A percentile compares a stretch with the other conserved stretches of the same genome.
These are phyloP conservation scores for Rhizopogon vesiculosus DNA, from an alignment of 768 basidiomycete species.

Conservation along the genomic window DNA sequence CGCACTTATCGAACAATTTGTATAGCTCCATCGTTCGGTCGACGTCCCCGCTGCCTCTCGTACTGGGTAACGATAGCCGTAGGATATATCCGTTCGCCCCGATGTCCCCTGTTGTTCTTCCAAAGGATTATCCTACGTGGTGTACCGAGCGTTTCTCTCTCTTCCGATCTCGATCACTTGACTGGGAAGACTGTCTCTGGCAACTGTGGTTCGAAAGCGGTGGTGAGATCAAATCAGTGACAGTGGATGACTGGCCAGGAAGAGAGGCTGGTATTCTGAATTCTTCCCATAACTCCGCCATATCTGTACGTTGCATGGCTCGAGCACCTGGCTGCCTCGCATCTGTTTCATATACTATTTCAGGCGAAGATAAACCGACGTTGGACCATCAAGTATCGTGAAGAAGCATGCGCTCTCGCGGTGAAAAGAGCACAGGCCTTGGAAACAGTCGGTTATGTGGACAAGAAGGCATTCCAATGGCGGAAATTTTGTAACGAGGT, in stretches of 20 bases:
- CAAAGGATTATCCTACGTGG: conserved; percentile 48
- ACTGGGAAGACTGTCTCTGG: conserved; percentile 69
- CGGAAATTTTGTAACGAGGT: conserved; percentile 51
- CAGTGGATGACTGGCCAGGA: not conserved
- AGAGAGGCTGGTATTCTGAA: not conserved
- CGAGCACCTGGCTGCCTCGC: not conserved
- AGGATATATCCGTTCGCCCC: conserved; percentile 34
- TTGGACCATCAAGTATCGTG: conserved; percentile 42
- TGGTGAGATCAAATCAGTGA: conserved; percentile 27
- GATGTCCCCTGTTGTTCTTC: conserved; percentile 41
- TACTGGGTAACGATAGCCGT: conserved; percentile 25
- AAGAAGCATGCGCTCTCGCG: conserved; percentile 49
- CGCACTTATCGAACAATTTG: conserved; percentile 15
- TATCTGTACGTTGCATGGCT: not conserved
- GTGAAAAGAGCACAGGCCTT: conserved; percentile 34
- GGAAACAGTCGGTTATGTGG: conserved; percentile 28
- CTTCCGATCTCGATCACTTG: conserved; percentile 37
- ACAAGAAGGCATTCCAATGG: conserved; percentile 47
- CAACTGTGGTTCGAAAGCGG: conserved; percentile 53
- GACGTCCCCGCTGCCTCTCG: conserved; percentile 13
- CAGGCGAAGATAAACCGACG: conserved; percentile 40
- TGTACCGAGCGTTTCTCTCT: conserved; percentile 56
- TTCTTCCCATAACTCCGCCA: not conserved
- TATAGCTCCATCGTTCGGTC: conserved; percentile 8
- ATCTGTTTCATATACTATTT: not conserved